Evolutionary conservation across 2,329 filamentous ascomycete species (phyloP), one percentile per base, ranked within the genome.

Genomic region (Grosmannia penicillata): DNA sequence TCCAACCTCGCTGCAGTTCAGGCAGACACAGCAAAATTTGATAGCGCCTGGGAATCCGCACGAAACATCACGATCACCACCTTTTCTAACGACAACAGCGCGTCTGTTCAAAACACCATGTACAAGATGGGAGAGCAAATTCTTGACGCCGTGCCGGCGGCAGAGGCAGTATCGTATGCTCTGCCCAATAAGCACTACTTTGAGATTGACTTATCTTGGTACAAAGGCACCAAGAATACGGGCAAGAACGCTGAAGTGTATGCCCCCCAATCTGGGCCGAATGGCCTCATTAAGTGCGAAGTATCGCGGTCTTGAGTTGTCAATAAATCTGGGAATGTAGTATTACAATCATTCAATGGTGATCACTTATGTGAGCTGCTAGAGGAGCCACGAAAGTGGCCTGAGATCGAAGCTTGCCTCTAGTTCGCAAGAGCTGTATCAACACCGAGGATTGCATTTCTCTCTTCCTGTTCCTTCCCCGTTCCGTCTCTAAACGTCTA

Each of bases 101-200:
- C 91, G 33, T 93, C 84, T 51, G 91, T 98, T 19, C 91, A 98
- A 64, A 79, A 78, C 51, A 96, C 89, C 44, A 96, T 98, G 91
- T 98, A 95, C 68, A 93, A 95, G 68, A 98, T 98, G 89, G 78
- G 74, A 51, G 81, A 89, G 58, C 67, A 79, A 57, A 94, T 98
- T 48, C 67, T 98, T 38, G 79, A 72, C 8, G 74, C 68, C 18
- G 82, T 78, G 19, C 80, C 85, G 13, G 66, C 78, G 46, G 72
- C 86, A 18, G 72, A 79, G 32, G 67, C 70, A 18, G 83, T 91
- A 30, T 73, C 80, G 50, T 96, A 95, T 56, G 69, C 79, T 8
- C 68, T 98, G 52, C 91, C 91, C 10, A 98, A 98, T 68, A 96
- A 95, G 67, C 91, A 98, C 63, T 96, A 95, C 65, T 96, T 96